phyloP scores from a whole-genome alignment of 352 stramenopile species.

The Blastocystis hominis region DNA sequence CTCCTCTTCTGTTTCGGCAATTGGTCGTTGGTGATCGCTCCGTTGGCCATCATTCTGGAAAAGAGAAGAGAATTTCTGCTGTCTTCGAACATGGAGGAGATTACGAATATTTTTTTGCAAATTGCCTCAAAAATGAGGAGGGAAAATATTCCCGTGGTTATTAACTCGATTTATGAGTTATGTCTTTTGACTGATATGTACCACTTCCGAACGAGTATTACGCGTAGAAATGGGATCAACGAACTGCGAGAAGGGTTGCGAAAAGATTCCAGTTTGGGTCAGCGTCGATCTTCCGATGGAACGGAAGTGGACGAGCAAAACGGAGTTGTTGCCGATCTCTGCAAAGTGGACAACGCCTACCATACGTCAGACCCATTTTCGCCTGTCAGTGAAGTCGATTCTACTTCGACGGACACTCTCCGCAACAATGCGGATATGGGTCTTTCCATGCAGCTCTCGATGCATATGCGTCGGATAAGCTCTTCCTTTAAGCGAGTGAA shows the following conservation, averaged over 20 bases:
- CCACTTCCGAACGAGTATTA: not conserved
- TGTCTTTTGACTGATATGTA: not conserved
- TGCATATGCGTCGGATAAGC: not conserved
- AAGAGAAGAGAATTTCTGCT: not conserved
- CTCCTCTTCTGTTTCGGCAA: not conserved
- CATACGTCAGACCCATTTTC: too few relatives aligned
- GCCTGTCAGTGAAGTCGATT: too few relatives aligned
- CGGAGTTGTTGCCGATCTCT: not conserved
- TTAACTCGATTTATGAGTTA: not conserved
- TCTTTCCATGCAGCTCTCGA: not conserved
- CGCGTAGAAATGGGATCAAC: not conserved
- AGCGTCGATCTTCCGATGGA: too few relatives aligned
- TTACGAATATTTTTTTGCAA: not conserved
- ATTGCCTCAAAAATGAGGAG: not conserved
- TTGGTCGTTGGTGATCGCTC: not conserved
- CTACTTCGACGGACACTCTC: not conserved
- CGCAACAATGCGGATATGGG: not conserved
- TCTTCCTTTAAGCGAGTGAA: slow-evolving; percentile 5
- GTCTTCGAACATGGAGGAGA: not conserved
- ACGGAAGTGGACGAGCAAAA: not conserved
- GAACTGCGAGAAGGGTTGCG: too few relatives aligned
- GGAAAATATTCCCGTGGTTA: not conserved
- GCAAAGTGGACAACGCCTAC: too few relatives aligned
- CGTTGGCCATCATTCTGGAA: not conserved
- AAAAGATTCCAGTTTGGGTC: too few relatives aligned